Conservation (phyloP, 1,284 basidiomycete species). For the Xanthoconium separans region DNA sequence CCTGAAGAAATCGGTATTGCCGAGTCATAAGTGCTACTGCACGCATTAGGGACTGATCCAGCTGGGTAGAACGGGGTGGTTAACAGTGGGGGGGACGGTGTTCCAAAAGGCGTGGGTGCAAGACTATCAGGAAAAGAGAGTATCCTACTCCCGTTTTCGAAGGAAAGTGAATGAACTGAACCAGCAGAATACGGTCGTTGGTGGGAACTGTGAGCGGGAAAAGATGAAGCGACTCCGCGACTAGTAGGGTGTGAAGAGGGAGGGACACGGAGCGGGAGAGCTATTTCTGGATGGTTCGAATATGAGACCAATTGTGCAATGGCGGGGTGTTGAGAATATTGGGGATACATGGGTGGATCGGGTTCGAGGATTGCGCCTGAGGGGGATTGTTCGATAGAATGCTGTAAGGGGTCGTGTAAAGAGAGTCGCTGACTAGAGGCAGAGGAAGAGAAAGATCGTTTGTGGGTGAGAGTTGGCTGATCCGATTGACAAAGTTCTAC, state of each 20-base stretch:
- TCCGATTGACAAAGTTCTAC: constrained; percentile 10
- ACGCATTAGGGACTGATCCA: constrained; percentile 14
- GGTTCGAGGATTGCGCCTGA: constrained; percentile 11
- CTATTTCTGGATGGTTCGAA: constrained; percentile 13
- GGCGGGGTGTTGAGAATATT: constrained; percentile 14
- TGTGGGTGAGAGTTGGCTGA: constrained; percentile 5
- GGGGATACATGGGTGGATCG: constrained; percentile 13
- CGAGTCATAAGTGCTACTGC: constrained; percentile 9
- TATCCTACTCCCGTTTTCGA: constrained; percentile 7
- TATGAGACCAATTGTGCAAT: constrained; percentile 20
- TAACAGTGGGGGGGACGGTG: constrained; percentile 34
- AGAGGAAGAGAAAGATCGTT: constrained; percentile 21
- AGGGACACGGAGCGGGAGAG: constrained; percentile 10
- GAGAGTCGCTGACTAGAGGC: constrained; percentile 9
- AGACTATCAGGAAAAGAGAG: constrained; percentile 11
- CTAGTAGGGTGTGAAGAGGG: constrained; percentile 11
- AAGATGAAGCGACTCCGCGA: constrained; percentile 7
- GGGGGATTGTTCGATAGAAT: constrained; percentile 9
- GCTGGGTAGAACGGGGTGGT: constrained; percentile 39
- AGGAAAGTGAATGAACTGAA: constrained; percentile 16
- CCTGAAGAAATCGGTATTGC: constrained; percentile 13
- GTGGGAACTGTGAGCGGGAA: constrained; percentile 9
- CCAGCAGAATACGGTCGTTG: constrained; percentile 25
- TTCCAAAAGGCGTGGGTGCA: constrained; percentile 13
- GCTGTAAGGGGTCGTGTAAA: constrained; percentile 12